phyloP scores from a whole-genome alignment of 139 green algal genomes.

The Yamagishiella unicocca region DNA sequence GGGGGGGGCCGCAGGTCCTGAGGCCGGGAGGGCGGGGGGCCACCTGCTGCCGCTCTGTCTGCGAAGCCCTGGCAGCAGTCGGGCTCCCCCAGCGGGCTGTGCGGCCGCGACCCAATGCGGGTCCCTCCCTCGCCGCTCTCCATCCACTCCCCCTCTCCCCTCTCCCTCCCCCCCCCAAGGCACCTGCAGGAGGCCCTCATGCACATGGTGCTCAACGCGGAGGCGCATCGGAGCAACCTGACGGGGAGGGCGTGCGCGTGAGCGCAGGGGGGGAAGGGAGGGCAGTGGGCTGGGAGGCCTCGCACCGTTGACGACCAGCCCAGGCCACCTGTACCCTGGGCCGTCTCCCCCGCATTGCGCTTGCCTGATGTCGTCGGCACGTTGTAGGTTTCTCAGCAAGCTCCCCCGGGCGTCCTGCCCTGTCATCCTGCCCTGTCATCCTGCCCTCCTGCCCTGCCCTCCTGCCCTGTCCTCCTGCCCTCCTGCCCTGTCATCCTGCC shows the following conservation, averaged over 20 bases:
- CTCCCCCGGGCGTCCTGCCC: no score
- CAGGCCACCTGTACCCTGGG: no score
- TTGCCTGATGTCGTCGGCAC: no score
- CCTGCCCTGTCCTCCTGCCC: not conserved
- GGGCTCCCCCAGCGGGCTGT: not conserved
- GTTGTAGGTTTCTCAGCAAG: no score
- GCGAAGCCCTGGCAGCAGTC: no score
- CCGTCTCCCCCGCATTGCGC: no score
- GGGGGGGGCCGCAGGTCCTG: not conserved
- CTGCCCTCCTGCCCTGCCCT: not conserved
- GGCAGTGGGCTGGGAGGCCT: no score
- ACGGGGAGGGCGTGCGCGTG: constrained; percentile 10
- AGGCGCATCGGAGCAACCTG: constrained; percentile 4
- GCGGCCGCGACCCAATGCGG: not conserved
- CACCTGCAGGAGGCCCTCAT: constrained; percentile 35
- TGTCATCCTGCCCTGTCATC: no score
- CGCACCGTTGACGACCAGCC: no score
- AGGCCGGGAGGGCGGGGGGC: not conserved
- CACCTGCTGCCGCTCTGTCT: not conserved
- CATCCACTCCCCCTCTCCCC: not conserved
- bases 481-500: not conserved
- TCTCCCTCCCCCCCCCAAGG: not conserved
- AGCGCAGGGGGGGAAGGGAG: not conserved
- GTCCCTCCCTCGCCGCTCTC: not conserved
- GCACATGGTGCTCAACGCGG: constrained; percentile 33